These are phyloP conservation scores for Candida golubevii DNA, from an alignment of 805 yeast genomes.

Conservation along the genomic window DNA sequence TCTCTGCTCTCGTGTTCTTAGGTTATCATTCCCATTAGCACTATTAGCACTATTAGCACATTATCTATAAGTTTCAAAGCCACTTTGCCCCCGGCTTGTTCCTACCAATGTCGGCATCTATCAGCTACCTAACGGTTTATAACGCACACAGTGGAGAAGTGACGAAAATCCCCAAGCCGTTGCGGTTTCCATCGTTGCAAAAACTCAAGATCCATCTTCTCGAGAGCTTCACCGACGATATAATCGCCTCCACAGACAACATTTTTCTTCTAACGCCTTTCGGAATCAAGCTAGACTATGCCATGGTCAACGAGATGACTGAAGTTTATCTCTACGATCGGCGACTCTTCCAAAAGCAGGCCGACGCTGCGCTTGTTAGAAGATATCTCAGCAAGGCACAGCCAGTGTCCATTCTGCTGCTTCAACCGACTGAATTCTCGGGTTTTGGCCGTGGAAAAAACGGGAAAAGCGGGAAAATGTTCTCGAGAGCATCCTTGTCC, in stretches of 20 bases:
- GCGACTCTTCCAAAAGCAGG: slow-evolving; percentile 42
- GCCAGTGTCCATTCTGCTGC: neutral
- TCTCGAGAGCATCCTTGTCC: neutral
- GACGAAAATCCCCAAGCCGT: slow-evolving; percentile 36
- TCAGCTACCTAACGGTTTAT: slow-evolving; percentile 22
- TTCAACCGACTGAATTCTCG: slow-evolving; percentile 1
- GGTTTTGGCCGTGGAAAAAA: neutral
- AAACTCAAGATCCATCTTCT: slow-evolving; percentile 29
- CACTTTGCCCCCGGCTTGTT: no score
- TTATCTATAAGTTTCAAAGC: neutral
- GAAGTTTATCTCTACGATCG: slow-evolving; percentile 65
- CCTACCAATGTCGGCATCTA: slow-evolving; percentile 3
- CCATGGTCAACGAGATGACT: slow-evolving; percentile 45
- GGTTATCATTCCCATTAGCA: neutral
- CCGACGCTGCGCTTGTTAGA: slow-evolving; percentile 5
- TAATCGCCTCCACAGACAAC: slow-evolving; percentile 24
- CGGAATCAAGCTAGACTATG: slow-evolving; percentile 57
- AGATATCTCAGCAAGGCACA: slow-evolving; percentile 8
- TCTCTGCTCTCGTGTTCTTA: neutral
- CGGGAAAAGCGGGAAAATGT: no score
- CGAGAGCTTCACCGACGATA: slow-evolving; percentile 23
- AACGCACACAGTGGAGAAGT: slow-evolving; percentile 37
- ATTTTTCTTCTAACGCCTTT: slow-evolving; percentile 58
- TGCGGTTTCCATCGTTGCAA: slow-evolving; percentile 33
- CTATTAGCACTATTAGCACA: neutral